Conservation (phyloP, 2,329 filamentous ascomycete species). For the Catunica adiposa region DNA sequence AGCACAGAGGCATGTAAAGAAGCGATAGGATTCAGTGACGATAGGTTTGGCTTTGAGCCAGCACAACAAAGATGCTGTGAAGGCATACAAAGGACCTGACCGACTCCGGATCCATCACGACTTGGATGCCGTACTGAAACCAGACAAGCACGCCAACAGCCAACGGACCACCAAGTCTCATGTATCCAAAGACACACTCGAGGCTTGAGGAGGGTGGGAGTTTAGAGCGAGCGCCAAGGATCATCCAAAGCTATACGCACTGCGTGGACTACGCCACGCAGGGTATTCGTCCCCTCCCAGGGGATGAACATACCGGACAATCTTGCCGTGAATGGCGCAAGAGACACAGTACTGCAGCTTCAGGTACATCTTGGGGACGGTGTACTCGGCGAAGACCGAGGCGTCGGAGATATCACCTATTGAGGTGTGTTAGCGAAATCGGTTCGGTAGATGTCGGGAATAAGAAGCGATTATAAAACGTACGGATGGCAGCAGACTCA, state of each 20-base stretch:
- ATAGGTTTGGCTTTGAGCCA: neutral
- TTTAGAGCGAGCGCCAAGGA: conserved; percentile 38
- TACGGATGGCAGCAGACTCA: conserved; percentile 98
- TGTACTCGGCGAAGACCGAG: conserved; percentile 98
- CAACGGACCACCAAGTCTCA: neutral
- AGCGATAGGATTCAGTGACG: neutral
- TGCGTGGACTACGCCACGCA: conserved; percentile 14
- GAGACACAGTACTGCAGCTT: conserved; percentile 99
- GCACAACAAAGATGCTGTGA: neutral
- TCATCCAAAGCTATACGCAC: conserved; percentile 27
- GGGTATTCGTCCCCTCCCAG: conserved; percentile 41
- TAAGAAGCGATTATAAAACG: conserved; percentile 28
- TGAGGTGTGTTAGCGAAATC: conserved; percentile 6
- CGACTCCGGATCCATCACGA: neutral
- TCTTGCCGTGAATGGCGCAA: conserved; percentile 99
- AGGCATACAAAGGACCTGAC: neutral
- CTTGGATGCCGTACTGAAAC: conserved; percentile 1
- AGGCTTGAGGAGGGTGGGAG: conserved; percentile 17
- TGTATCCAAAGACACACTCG: neutral
- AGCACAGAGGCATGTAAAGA: neutral
- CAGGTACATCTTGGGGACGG: conserved; percentile 99
- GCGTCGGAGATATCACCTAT: conserved; percentile 99
- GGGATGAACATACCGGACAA: conserved; percentile 83
- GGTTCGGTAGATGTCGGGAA: neutral
- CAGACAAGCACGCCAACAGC: conserved; percentile 6